Percentiles rank a stretch among this genome's conserved stretches.
These are phyloP conservation scores for Xylaria sp. DNA, from an alignment of 495 filamentous ascomycete genomes.

Conservation along the genomic window DNA sequence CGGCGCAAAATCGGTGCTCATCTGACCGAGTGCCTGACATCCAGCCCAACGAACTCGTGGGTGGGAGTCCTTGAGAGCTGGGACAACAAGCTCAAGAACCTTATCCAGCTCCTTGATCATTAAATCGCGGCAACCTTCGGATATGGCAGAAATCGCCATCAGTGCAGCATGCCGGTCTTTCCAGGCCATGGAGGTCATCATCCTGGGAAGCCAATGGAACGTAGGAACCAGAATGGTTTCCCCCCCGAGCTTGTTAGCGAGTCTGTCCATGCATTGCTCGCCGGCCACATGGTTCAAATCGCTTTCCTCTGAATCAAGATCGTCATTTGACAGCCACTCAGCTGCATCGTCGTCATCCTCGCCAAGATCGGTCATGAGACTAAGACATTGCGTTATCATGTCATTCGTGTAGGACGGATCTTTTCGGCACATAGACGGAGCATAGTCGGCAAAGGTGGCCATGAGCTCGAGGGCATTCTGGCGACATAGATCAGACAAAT, in stretches of 20 bases:
- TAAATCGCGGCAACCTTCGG: conserved; percentile 93
- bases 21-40: conserved; percentile 98
- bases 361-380: conserved; percentile 98
- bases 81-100: conserved; percentile 91
- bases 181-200: conserved; percentile 97
- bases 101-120: conserved; percentile 95
- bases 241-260: conserved; percentile 97
- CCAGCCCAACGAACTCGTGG: conserved; percentile 97
- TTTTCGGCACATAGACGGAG: conserved; percentile 91
- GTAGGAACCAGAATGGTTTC: conserved; percentile 86
- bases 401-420: conserved; percentile 86
- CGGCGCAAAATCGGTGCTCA: conserved; percentile 99
- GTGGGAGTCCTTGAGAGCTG: conserved; percentile 88
- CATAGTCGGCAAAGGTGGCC: conserved; percentile 97
- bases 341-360: conserved; percentile 93
- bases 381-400: conserved; percentile 99
- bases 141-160: conserved; percentile 99
- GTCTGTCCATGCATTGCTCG: conserved; percentile 97
- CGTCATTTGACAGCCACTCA: conserved; percentile 93
- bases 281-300: conserved; percentile 98
- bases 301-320: conserved; percentile 95
- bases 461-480: conserved; percentile 97
- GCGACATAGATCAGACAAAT: conserved; percentile 83
- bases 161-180: conserved; percentile 95
- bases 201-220: conserved; percentile 94